Evolutionary conservation across 164 flowering plant species (phyloP).

Genomic region (Nymphaea thermarum): DNA sequence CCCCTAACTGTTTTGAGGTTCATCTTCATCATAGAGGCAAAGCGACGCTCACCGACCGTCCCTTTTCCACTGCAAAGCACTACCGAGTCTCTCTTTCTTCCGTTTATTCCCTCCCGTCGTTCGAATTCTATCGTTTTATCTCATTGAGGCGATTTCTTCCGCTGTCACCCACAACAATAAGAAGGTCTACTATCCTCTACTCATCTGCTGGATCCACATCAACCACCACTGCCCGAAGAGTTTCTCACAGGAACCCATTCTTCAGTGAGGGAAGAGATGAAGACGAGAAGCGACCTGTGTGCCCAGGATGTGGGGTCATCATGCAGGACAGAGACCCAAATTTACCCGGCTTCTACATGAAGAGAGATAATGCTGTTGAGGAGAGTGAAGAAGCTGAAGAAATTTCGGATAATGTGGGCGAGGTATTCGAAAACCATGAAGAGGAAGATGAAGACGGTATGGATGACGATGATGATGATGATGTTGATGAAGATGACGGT

Average conservation of each 20-base stretch:
- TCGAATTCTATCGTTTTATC: not conserved
- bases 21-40: not conserved
- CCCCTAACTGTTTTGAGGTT: not conserved
- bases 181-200: not conserved
- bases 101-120: not conserved
- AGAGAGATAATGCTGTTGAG: conserved; percentile 20
- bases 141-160: not conserved
- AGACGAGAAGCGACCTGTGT: conserved; percentile 65
- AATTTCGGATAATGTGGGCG: conserved; percentile 5
- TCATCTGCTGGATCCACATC: conserved; percentile 8
- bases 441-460: conserved; percentile 8
- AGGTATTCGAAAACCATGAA: conserved; percentile 6
- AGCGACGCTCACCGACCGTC: not conserved
- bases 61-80: not conserved
- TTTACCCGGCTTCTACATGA: conserved; percentile 68
- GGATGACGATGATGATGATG: conserved; percentile 5
- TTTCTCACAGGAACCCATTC: conserved; percentile 14
- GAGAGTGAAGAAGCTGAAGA: conserved; percentile 8
- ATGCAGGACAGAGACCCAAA: conserved; percentile 86
- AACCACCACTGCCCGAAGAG: conserved; percentile 12
- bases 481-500: conserved; percentile 22
- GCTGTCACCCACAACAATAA: conserved; percentile 9
- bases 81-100: not conserved
- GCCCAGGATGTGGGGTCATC: conserved; percentile 95
- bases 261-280: conserved; percentile 86